phyloP scores from a whole-genome alignment of 2,329 filamentous ascomycete genomes.

The Arthrobotrys megalospora region DNA sequence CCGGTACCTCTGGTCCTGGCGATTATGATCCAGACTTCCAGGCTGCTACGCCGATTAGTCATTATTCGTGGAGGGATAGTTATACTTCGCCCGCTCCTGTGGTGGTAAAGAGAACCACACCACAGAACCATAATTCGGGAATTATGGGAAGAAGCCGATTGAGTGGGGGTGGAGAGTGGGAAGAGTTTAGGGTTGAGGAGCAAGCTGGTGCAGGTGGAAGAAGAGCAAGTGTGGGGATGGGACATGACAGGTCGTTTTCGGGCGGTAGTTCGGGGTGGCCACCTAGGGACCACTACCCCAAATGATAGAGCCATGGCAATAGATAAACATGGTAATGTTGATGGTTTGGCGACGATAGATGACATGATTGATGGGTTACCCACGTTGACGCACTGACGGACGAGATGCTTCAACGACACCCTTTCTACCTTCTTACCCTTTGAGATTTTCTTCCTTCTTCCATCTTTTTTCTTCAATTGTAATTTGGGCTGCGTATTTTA shows the following conservation, averaged over 20 bases:
- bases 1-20: neutral
- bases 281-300: slow-evolving; percentile 35
- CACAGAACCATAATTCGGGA: slow-evolving; percentile 46
- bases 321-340: neutral
- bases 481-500: slow-evolving; percentile 16
- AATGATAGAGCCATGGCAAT: slow-evolving; percentile 4
- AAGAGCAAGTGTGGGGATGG: slow-evolving; percentile 43
- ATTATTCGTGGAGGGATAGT: slow-evolving; percentile 60
- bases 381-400: slow-evolving; percentile 1
- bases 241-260: slow-evolving; percentile 51
- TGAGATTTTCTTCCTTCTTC: neutral
- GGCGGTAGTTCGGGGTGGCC: slow-evolving; percentile 48
- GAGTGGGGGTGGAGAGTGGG: slow-evolving; percentile 60
- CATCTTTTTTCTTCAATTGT: neutral
- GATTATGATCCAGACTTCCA: slow-evolving; percentile 57
- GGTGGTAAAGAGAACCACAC: slow-evolving; percentile 49
- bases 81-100: slow-evolving; percentile 51
- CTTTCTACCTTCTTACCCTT: neutral
- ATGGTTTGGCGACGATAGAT: neutral
- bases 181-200: slow-evolving; percentile 58
- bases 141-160: slow-evolving; percentile 40
- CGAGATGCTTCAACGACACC: slow-evolving; percentile 2
- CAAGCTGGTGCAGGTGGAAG: slow-evolving; percentile 31
- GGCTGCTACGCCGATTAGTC: slow-evolving; percentile 53
- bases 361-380: neutral